Evolutionary conservation across 345 rosid genomes (phyloP).

Genomic region (Salix dunnii): DNA sequence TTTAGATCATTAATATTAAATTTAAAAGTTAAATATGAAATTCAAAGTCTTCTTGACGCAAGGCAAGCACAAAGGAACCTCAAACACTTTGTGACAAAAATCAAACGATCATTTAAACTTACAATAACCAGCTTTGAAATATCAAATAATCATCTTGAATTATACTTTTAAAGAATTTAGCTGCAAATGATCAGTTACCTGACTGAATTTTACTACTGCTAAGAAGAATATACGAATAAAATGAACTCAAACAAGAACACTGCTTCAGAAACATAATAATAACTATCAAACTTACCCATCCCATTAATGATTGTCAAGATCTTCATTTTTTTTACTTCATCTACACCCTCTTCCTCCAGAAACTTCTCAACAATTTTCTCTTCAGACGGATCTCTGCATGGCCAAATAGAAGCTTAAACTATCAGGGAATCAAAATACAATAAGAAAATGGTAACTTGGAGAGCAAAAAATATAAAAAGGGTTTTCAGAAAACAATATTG

Average conservation of each 20-base stretch:
- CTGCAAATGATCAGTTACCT: background rate
- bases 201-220: background rate
- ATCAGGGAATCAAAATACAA: background rate
- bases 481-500: too few relatives aligned
- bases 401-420: constrained; percentile 1
- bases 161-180: background rate
- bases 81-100: too few relatives aligned
- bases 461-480: background rate
- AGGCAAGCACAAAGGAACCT: too few relatives aligned
- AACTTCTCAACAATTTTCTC: constrained; percentile 69
- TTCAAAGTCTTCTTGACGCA: too few relatives aligned
- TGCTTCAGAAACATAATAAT: background rate
- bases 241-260: background rate
- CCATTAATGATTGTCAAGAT: constrained; percentile 60
- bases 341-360: constrained; percentile 61
- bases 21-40: too few relatives aligned
- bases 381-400: constrained; percentile 58
- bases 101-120: too few relatives aligned
- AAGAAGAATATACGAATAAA: background rate
- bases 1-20: too few relatives aligned
- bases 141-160: background rate
- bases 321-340: constrained; percentile 56
- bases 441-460: background rate
- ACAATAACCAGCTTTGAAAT: too few relatives aligned
- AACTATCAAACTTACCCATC: constrained; percentile 51